Conservation (phyloP, 2,329 filamentous ascomycete species). For the Magnaporthiopsis rhizophila region DNA sequence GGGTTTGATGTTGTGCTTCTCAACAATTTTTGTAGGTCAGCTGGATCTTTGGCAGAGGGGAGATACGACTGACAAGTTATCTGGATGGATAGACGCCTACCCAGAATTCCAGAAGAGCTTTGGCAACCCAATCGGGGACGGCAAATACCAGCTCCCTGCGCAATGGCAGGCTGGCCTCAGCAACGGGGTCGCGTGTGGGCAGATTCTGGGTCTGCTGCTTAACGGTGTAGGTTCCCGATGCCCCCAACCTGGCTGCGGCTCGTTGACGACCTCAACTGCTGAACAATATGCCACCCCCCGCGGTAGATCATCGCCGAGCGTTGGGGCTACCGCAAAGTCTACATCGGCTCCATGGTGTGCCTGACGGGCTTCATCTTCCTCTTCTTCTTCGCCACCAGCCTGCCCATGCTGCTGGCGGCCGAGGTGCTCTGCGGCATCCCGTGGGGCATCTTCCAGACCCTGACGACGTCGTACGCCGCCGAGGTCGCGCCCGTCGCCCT, state of each 20-base stretch:
- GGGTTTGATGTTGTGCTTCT: constrained; percentile 16
- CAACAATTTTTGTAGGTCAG: not conserved
- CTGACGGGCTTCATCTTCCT: constrained; percentile 44
- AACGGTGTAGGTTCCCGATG: constrained; percentile 26
- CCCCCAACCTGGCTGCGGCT: no score
- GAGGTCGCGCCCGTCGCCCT: constrained; percentile 53
- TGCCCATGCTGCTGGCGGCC: constrained; percentile 48
- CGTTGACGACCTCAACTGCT: constrained; percentile 22
- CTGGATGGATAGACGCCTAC: not conserved
- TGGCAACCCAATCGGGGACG: constrained; percentile 20
- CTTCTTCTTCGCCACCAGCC: constrained; percentile 52
- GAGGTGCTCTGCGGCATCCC: constrained; percentile 55
- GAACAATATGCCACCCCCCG: constrained; percentile 4
- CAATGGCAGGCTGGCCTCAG: constrained; percentile 42
- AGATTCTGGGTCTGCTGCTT: constrained; percentile 39
- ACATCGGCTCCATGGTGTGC: constrained; percentile 31
- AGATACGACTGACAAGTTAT: not conserved
- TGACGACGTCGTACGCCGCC: constrained; percentile 50
- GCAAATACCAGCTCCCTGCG: constrained; percentile 32
- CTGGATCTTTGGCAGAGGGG: not conserved
- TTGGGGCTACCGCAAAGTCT: constrained; percentile 33
- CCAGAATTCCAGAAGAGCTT: constrained; percentile 18
- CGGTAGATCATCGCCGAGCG: constrained; percentile 28
- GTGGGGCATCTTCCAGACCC: constrained; percentile 52
- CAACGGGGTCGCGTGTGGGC: constrained; percentile 29